phyloP scores from a whole-genome alignment of 129 eudicot species.

The Oenanthe sinensis region DNA sequence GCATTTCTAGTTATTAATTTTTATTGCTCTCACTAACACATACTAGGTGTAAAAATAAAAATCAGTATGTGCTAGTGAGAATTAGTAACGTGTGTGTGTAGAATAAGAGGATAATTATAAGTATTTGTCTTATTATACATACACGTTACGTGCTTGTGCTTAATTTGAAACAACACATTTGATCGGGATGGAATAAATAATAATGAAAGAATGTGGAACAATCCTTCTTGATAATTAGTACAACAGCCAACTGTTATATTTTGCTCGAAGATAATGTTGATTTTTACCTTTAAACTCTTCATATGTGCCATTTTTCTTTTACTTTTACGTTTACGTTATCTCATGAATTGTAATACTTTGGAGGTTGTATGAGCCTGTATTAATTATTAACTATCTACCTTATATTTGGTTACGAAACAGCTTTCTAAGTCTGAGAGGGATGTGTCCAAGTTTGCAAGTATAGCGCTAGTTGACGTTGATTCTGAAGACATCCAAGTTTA shows the following conservation, averaged over 20 bases:
- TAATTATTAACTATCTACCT: background rate
- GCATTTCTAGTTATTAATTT: too few relatives aligned
- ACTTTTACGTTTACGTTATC: too few relatives aligned
- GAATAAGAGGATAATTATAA: too few relatives aligned
- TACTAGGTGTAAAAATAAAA: too few relatives aligned
- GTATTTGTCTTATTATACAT: too few relatives aligned
- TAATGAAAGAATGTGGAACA: background rate
- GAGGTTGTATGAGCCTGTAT: background rate
- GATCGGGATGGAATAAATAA: background rate
- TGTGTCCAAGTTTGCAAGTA: constrained; percentile 71
- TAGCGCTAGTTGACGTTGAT: constrained; percentile 79
- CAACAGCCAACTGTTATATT: background rate
- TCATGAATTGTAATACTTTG: background rate
- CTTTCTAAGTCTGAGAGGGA: constrained; percentile 83
- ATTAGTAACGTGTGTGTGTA: too few relatives aligned
- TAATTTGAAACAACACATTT: background rate
- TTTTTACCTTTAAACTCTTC: background rate
- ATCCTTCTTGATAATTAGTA: background rate
- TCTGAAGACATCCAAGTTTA: constrained; percentile 75
- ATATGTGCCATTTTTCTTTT: background rate
- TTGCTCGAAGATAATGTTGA: background rate
- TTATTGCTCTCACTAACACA: too few relatives aligned
- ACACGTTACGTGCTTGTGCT: background rate
- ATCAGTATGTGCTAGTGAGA: too few relatives aligned
- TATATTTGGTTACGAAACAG: constrained; percentile 22